These are phyloP conservation scores for Eudorina sp. DNA, from an alignment of 139 green algal genomes.

Conservation along the genomic window DNA sequence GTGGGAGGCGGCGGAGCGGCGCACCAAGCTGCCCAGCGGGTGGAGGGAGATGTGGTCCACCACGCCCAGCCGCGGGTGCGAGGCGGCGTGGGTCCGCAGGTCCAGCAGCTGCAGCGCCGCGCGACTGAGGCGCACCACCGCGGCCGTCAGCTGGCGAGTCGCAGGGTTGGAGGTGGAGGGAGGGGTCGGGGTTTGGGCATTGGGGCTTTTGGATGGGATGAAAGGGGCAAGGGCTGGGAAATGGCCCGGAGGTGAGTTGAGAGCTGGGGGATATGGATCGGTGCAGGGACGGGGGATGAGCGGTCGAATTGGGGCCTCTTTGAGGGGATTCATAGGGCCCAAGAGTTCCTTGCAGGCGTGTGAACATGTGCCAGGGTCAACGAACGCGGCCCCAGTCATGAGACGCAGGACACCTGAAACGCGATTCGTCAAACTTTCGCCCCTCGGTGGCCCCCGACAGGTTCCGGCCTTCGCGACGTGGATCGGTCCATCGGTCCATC, in stretches of 20 bases:
- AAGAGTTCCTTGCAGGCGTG: neutral
- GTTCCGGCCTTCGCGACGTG: neutral
- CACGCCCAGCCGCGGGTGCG: slow-evolving; percentile 82
- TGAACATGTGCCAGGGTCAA: neutral
- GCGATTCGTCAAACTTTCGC: neutral
- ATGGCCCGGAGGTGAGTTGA: too few relatives aligned
- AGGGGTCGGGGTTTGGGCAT: too few relatives aligned
- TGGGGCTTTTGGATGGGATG: too few relatives aligned
- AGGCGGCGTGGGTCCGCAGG: slow-evolving; percentile 72
- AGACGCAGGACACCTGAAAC: neutral
- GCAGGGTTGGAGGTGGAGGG: neutral
- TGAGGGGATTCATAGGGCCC: too few relatives aligned
- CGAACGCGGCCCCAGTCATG: neutral
- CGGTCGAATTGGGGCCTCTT: too few relatives aligned
- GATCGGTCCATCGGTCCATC: neutral
- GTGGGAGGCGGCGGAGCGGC: neutral
- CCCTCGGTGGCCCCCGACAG: neutral
- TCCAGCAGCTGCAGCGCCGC: slow-evolving; percentile 73
- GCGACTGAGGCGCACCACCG: slow-evolving; percentile 54
- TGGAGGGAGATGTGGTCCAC: slow-evolving; percentile 87
- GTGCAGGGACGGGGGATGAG: too few relatives aligned
- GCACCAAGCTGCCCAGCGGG: slow-evolving; percentile 62
- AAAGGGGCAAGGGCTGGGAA: too few relatives aligned
- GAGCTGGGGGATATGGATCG: too few relatives aligned
- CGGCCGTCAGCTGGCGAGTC: slow-evolving; percentile 51